Percentiles rank a stretch among this genome's conserved stretches.
phyloP scores from a whole-genome alignment of 768 basidiomycete species.

The Leccinum imitatum region DNA sequence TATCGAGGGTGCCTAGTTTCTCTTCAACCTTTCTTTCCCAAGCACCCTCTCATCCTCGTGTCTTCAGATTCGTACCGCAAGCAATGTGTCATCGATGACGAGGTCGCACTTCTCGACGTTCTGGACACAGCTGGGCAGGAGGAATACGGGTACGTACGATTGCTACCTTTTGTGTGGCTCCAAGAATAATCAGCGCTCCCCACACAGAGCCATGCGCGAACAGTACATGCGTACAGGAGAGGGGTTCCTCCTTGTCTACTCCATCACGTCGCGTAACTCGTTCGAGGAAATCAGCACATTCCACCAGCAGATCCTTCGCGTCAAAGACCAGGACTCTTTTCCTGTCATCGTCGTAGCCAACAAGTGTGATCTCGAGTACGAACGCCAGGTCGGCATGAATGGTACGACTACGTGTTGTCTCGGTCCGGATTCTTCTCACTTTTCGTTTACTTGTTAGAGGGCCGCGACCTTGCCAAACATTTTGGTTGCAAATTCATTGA shows the following conservation, averaged over 20 bases:
- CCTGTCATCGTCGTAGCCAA: slow-evolving; percentile 98
- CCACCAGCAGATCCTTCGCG: slow-evolving; percentile 93
- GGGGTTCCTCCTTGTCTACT: slow-evolving; percentile 96
- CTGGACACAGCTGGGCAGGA: slow-evolving; percentile 98
- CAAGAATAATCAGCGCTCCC: slow-evolving; percentile 1
- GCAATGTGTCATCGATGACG: slow-evolving; percentile 97
- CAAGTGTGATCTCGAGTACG: slow-evolving; percentile 94
- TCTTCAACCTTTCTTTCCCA: neutral
- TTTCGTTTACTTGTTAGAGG: slow-evolving; percentile 60
- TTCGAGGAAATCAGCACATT: slow-evolving; percentile 97
- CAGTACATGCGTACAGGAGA: slow-evolving; percentile 99
- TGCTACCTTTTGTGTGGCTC: slow-evolving; percentile 3
- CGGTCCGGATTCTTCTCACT: neutral
- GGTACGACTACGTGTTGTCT: slow-evolving; percentile 46
- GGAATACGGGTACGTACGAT: slow-evolving; percentile 81
- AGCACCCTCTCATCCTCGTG: slow-evolving; percentile 1
- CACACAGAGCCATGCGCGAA: slow-evolving; percentile 89
- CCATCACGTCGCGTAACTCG: slow-evolving; percentile 95
- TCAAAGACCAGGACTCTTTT: slow-evolving; percentile 95
- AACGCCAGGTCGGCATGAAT: slow-evolving; percentile 93
- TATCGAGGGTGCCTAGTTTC: slow-evolving; percentile 68
- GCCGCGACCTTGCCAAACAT: slow-evolving; percentile 92
- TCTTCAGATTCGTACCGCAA: slow-evolving; percentile 89
- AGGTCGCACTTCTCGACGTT: slow-evolving; percentile 95
- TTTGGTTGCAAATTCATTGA: slow-evolving; percentile 95